Evolutionary conservation across 495 filamentous ascomycete species (phyloP), one percentile per base, ranked within the genome.

Genomic region (Aspergillus sclerotiicarbonarius): DNA sequence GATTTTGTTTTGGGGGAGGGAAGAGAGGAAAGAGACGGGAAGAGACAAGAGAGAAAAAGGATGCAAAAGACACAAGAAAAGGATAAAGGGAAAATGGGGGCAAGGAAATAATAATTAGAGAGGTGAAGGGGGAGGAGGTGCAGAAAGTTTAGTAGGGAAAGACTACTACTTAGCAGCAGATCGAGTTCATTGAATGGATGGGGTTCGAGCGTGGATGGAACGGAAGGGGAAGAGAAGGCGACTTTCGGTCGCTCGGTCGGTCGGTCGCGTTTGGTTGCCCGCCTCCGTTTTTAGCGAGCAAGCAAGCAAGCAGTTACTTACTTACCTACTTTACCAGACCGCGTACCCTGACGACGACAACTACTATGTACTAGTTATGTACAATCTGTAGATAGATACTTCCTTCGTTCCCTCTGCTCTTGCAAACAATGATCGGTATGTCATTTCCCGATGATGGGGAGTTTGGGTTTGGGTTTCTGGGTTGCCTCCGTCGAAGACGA

Each of bases 21-120:
- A 33, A 53, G 69, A 67, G 61, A 68, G 64, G 62, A 60, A 67
- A 66, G 69, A 69, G 51, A 45, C n/a, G 50, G 29, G 49, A 21
- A n/a, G 50, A 49, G n/a, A 32, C 15, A 41, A 39, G 49, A 50
- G 45, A 52, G 49, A 3, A 51, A 51, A 58, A 44, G 41, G 45
- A 59, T 18, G 39, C 31, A 37, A 56, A 31, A 51, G 21, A 50
- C 31, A 29, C 32, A 46, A 54, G 35, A 43, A 54, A 32, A 59
- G 20, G 29, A 53, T 44, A 49, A 57, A 47, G 19, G 47, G 46
- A 46, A 43, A 56, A 55, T 52, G 56, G 33, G 44, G 50, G 53
- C 49, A 19, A 45, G 44, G 33, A 47, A 31, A 54, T 41, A 41
- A 15, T 41, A 41, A 41, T 44, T 39, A 53, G 33, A 45, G 39